Base-by-base conservation (phyloP, 345 rosid genomes). In the Gossypium raimondii region DNA sequence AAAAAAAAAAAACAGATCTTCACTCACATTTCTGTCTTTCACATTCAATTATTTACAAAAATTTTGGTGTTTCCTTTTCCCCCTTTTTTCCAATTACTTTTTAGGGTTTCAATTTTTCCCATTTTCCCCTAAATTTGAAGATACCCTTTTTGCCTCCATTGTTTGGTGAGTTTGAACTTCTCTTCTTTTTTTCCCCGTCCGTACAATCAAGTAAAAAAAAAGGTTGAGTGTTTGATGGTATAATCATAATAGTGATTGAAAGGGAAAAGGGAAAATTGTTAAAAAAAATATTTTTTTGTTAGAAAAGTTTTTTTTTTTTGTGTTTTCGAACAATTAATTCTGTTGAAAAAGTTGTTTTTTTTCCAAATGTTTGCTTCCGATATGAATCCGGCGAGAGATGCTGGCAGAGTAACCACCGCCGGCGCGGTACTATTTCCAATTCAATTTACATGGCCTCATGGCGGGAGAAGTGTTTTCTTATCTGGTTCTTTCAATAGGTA, bases 401-500 rank as follows among this genome's bases (percentile, higher is more conserved):
- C 81, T 7, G 74, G 77, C 44, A 76, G 76, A 55, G 82, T 83
- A 69, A 25, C 24, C 13, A 16, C 73, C 27, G 79, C 76, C 12
- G 57, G 75, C 3, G 4, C 52, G 55, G 76, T 76, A 55, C 45
- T 78, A 58, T 17, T 82, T 58, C 92, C 92, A 45, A 76, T 84
- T 85, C 87, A 84, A 52, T 88, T 90, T 70, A 84, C 82, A n/a
- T 90, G 95, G 95, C 89, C 86, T 44, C 83, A 78, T 68, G 95
- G 95, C 18, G 95, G 95, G 57, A 77, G 84, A 65, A 82, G 75
- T 56, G 90, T 90, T 72, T 78, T 78, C 80, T 83, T 88, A 9
- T 77, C 86, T 55, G 95, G 95, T 73, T 81, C 95, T 58, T 88
- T 90, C 83, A 88, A 79, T 24, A 79, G 92, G 95, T 79, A 73